phyloP scores from a whole-genome alignment of 495 filamentous ascomycete species.

The Penicillium dipodomyicola region DNA sequence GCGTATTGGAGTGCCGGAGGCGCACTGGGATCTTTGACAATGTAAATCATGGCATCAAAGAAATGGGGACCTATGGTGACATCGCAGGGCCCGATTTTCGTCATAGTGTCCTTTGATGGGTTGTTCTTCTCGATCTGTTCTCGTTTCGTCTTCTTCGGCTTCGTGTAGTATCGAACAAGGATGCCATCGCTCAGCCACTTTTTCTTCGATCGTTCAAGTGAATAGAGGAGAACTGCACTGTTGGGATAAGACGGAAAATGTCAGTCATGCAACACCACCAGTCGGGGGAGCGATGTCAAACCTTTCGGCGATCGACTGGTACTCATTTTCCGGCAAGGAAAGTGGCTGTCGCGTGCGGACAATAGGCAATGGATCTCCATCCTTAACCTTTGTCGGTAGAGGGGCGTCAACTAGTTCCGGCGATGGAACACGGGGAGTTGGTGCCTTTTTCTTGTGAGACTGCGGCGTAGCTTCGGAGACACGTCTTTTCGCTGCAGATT shows the following conservation, averaged over 20 bases:
- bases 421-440: constrained; percentile 36
- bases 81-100: constrained; percentile 73
- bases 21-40: constrained; percentile 68
- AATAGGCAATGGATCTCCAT: constrained; percentile 71
- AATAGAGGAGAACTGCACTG: constrained; percentile 81
- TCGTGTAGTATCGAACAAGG: constrained; percentile 91
- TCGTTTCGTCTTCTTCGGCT: constrained; percentile 79
- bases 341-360: constrained; percentile 65
- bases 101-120: constrained; percentile 83
- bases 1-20: constrained; percentile 48
- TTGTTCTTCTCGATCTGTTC: constrained; percentile 69
- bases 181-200: constrained; percentile 88
- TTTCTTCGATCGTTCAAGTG: constrained; percentile 77
- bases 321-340: constrained; percentile 63
- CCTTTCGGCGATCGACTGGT: constrained; percentile 84
- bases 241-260: constrained; percentile 3
- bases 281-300: constrained; percentile 27
- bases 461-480: constrained; percentile 43
- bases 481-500: constrained; percentile 47
- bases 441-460: constrained; percentile 39
- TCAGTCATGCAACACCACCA: constrained; percentile 17
- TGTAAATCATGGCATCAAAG: constrained; percentile 83
- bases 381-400: constrained; percentile 61
- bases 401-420: constrained; percentile 49
- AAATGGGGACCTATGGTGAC: constrained; percentile 88